A percentile compares a stretch with the other conserved stretches of the same genome.
Conservation (phyloP, 1,139 yeast species). For the Pichia sp. region DNA sequence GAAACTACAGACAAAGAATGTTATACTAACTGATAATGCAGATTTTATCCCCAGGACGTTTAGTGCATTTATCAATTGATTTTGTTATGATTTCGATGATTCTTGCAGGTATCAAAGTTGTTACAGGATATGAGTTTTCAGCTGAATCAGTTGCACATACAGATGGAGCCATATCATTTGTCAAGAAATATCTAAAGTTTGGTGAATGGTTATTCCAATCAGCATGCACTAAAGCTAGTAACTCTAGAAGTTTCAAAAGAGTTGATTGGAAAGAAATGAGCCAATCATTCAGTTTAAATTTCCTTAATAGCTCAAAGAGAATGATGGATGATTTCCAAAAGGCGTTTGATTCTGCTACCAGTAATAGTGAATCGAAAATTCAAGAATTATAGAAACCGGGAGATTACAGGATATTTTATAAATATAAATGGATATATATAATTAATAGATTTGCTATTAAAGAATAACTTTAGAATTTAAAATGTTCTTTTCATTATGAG, state of each 20-base stretch:
- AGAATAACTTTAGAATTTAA: background rate
- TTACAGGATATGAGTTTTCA: slow-evolving; percentile 46
- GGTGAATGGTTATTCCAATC: slow-evolving; percentile 26
- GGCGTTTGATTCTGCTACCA: slow-evolving; percentile 2
- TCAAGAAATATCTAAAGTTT: slow-evolving; percentile 38
- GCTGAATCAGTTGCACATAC: slow-evolving; percentile 39
- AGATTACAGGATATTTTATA: background rate
- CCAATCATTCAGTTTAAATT: slow-evolving; percentile 8
- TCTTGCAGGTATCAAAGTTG: slow-evolving; percentile 58
- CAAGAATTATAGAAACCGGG: slow-evolving; percentile 1
- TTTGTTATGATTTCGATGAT: slow-evolving; percentile 55
- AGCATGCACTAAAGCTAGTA: slow-evolving; percentile 11
- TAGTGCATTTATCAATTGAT: slow-evolving; percentile 53
- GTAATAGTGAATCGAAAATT: background rate
- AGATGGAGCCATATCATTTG: slow-evolving; percentile 48
- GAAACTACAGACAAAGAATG: background rate
- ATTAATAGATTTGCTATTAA: background rate
- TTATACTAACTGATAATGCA: background rate
- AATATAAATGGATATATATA: background rate
- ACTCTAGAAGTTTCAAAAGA: slow-evolving; percentile 8
- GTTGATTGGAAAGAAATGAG: slow-evolving; percentile 13
- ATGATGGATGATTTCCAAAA: slow-evolving; percentile 13
- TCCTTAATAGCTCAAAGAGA: slow-evolving; percentile 8
- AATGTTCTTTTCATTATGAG: slow-evolving; percentile 11
- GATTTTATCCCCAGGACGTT: slow-evolving; percentile 36